These are phyloP conservation scores for Sporisorium iseilematis-ciliati DNA, from an alignment of 1,284 basidiomycete species.

Conservation along the genomic window DNA sequence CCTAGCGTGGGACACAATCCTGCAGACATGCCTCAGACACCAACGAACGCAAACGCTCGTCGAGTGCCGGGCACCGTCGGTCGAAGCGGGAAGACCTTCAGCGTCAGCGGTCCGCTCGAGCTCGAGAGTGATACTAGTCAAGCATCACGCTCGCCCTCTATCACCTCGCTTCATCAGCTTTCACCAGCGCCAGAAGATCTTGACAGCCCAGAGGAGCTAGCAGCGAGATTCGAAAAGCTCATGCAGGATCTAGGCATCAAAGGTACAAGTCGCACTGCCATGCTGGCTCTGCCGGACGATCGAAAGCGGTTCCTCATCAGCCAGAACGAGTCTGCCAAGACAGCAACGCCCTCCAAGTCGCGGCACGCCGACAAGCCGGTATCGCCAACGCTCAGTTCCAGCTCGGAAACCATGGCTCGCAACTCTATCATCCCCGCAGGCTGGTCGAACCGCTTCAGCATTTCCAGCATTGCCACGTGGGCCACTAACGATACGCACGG, in stretches of 20 bases:
- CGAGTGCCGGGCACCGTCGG: conserved; percentile 37
- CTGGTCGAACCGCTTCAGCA: conserved; percentile 80
- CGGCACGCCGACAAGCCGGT: conserved; percentile 71
- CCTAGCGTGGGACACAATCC: neutral
- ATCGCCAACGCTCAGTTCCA: conserved; percentile 77
- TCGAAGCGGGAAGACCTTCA: conserved; percentile 45
- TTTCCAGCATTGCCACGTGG: conserved; percentile 76
- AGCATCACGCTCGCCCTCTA: conserved; percentile 37
- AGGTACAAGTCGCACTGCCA: conserved; percentile 77
- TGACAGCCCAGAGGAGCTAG: conserved; percentile 38
- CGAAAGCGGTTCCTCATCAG: conserved; percentile 79
- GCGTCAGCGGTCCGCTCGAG: conserved; percentile 59
- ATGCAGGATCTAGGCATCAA: conserved; percentile 75
- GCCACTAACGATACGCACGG: conserved; percentile 42
- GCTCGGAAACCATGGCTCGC: conserved; percentile 48
- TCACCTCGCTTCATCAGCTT: conserved; percentile 24
- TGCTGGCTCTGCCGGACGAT: conserved; percentile 77
- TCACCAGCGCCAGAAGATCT: conserved; percentile 28
- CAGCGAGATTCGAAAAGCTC: conserved; percentile 47
- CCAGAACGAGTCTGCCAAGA: conserved; percentile 55
- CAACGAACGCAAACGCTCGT: conserved; percentile 20
- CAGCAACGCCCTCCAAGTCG: conserved; percentile 36
- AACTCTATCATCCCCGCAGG: conserved; percentile 65
- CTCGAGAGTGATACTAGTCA: conserved; percentile 45
- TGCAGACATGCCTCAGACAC: conserved; percentile 32